Evolutionary conservation across 495 filamentous ascomycete genomes (phyloP).

Genomic region (Daldinia childiae): DNA sequence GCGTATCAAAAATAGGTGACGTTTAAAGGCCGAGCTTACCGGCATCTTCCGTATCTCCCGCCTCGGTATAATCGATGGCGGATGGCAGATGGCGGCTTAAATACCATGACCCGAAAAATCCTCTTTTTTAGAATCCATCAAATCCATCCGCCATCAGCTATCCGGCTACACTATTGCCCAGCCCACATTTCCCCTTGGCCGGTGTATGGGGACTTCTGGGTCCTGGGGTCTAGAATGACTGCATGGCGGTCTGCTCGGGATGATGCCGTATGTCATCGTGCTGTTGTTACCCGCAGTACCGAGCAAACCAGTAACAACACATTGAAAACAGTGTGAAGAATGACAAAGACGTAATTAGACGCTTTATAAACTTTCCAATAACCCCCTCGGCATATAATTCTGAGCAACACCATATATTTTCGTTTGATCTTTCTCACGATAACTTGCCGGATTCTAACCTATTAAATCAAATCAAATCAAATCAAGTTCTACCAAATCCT

Average conservation of each 20-base stretch:
- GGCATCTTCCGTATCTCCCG: slow-evolving; percentile 41
- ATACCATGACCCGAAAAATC: slow-evolving; percentile 45
- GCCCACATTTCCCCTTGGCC: slow-evolving; percentile 43
- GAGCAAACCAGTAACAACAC: slow-evolving; percentile 16
- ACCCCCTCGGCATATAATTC: slow-evolving; percentile 38
- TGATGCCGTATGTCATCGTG: slow-evolving; percentile 42
- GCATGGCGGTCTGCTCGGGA: slow-evolving; percentile 19
- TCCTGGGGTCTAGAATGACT: slow-evolving; percentile 32
- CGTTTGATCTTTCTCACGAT: slow-evolving; percentile 27
- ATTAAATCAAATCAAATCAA: slow-evolving; percentile 10
- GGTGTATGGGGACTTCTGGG: slow-evolving; percentile 23
- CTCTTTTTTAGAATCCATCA: slow-evolving; percentile 42
- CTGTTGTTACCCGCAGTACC: slow-evolving; percentile 40
- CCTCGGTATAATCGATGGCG: slow-evolving; percentile 39
- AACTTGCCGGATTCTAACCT: slow-evolving; percentile 32
- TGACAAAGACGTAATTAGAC: slow-evolving; percentile 13
- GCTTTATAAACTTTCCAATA: slow-evolving; percentile 33
- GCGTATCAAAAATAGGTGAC: slow-evolving; percentile 24
- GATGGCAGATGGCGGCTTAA: slow-evolving; percentile 39
- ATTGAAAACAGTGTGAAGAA: slow-evolving; percentile 12
- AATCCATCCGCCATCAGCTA: no score
- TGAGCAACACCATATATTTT: slow-evolving; percentile 17
- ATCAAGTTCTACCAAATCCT: slow-evolving; percentile 14
- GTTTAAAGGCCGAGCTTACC: slow-evolving; percentile 40
- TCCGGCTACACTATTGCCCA: slow-evolving; percentile 8